Evolutionary conservation across 805 yeast genomes (phyloP).

Genomic region (Suhomyces kilbournensis): DNA sequence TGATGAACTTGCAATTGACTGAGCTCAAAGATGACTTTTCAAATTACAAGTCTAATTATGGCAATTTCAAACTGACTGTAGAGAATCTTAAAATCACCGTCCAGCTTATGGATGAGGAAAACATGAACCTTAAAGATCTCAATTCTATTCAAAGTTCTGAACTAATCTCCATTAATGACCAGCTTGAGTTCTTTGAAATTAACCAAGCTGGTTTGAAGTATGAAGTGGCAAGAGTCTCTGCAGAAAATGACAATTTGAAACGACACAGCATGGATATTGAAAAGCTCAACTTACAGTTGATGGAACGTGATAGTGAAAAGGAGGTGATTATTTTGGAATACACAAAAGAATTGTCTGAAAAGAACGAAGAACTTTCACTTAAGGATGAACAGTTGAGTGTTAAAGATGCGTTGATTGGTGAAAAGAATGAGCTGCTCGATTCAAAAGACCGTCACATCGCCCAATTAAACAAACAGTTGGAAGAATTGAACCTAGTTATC

Average conservation of each 20-base stretch:
- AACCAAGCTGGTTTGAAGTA: conserved; percentile 7
- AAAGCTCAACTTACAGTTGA: not conserved
- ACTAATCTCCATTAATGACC: conserved; percentile 5
- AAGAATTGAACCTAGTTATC: not conserved
- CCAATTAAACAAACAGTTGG: not conserved
- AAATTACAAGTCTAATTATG: conserved; percentile 8
- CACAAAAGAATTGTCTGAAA: conserved; percentile 8
- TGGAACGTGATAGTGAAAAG: conserved; percentile 8
- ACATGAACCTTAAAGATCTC: conserved; percentile 7
- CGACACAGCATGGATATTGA: conserved; percentile 2
- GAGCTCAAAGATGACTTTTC: conserved; percentile 11
- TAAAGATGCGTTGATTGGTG: conserved; percentile 1
- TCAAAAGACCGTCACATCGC: conserved; percentile 4
- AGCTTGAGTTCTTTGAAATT: conserved; percentile 7
- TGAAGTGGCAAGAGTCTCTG: conserved; percentile 2
- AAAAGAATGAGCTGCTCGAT: conserved; percentile 4
- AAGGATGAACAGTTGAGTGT: not conserved
- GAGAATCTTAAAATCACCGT: conserved; percentile 4
- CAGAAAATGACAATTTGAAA: conserved; percentile 5
- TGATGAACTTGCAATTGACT: conserved; percentile 6
- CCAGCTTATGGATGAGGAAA: conserved; percentile 6
- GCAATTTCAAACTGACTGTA: conserved; percentile 3
- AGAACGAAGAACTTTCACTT: conserved; percentile 2
- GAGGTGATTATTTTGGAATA: conserved; percentile 9
- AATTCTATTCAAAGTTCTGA: conserved; percentile 6